phyloP scores from a whole-genome alignment of 352 stramenopile species.

The Peronospora farinosa region DNA sequence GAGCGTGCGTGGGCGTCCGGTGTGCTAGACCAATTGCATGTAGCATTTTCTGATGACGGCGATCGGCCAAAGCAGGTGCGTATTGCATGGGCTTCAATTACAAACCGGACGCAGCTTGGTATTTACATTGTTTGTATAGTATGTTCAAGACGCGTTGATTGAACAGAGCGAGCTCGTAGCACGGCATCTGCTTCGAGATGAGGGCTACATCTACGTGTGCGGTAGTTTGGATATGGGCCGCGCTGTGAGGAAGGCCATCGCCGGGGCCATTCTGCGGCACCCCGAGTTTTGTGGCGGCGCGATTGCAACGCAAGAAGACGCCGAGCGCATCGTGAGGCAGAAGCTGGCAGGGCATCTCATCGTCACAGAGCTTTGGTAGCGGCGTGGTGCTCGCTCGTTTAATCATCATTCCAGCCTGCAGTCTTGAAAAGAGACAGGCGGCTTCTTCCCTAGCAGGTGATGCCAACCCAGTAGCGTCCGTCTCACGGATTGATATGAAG shows the following conservation, averaged over 20 bases:
- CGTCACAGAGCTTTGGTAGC: conserved; percentile 73
- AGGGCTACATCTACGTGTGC: conserved; percentile 70
- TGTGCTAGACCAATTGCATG: conserved; percentile 47
- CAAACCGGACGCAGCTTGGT: background rate
- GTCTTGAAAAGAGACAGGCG: conserved; percentile 5
- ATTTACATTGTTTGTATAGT: conserved; percentile 27
- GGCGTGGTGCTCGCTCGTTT: conserved; percentile 3
- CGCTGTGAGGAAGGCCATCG: conserved; percentile 62
- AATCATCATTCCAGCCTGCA: conserved; percentile 9
- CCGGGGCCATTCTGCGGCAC: conserved; percentile 41
- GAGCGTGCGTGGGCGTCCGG: conserved; percentile 29
- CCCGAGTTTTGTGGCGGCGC: conserved; percentile 20
- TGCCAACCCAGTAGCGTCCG: conserved; percentile 4
- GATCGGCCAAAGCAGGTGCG: conserved; percentile 39
- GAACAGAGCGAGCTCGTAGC: conserved; percentile 53
- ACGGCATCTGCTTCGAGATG: conserved; percentile 44
- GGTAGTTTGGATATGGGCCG: conserved; percentile 75
- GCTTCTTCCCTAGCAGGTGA: conserved; percentile 16
- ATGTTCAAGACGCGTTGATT: conserved; percentile 63
- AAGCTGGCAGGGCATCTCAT: conserved; percentile 39
- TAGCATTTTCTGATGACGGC: conserved; percentile 50
- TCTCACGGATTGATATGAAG: conserved; percentile 8
- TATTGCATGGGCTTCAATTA: conserved; percentile 2
- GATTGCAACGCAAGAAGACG: conserved; percentile 31
- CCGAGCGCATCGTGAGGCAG: conserved; percentile 42